Evolutionary conservation across 306 rosid genomes (phyloP), one percentile per base, ranked within the genome.

Genomic region (Rosa chinensis): DNA sequence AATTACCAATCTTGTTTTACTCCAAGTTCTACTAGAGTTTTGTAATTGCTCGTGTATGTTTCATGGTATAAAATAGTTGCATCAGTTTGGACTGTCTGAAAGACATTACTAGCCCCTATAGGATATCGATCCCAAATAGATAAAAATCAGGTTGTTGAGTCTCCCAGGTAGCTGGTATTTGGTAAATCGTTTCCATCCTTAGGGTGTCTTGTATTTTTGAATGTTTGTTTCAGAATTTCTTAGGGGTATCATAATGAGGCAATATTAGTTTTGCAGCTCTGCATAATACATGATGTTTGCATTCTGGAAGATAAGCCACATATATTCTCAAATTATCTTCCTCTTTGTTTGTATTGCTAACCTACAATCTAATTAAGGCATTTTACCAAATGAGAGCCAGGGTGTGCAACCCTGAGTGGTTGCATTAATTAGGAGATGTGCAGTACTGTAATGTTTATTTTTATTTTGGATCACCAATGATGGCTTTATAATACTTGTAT

Each of bases 401-500:
- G 77, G 10, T 10, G 35, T 13, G n/a, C 66, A 52, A 16, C 11
- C 2, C 20, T 32, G 47, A 2, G 42, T 70, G 35, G 18, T 78
- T 78, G 35, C 37, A 23, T 53, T 23, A 10, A 8, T 53, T 53
- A 23, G 2, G 18, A 45, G 45, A 80, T 25, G n/a, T 16, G 20
- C 17, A 53, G 23, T 23, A 48, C 13, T 21, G 6, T 45, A 9
- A 21, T 40, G 17, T 32, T 78, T 11, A 25, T 25, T 25, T 25
- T 25, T 11, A 50, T 71, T 42, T 39, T 55, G 3, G 32, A 78
- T 73, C 47, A 52, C 75, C 64, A 71, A 47, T 80, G 73, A 77
- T 69, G 55, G 67, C 78, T 59, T 86, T 87, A 84, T 70, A 76
- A 82, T 67, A 21, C 66, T 43, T 73, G 64, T 88, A 10, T 56